Evolutionary conservation across 352 stramenopile species (phyloP).

Genomic region (Phytophthora pini): DNA sequence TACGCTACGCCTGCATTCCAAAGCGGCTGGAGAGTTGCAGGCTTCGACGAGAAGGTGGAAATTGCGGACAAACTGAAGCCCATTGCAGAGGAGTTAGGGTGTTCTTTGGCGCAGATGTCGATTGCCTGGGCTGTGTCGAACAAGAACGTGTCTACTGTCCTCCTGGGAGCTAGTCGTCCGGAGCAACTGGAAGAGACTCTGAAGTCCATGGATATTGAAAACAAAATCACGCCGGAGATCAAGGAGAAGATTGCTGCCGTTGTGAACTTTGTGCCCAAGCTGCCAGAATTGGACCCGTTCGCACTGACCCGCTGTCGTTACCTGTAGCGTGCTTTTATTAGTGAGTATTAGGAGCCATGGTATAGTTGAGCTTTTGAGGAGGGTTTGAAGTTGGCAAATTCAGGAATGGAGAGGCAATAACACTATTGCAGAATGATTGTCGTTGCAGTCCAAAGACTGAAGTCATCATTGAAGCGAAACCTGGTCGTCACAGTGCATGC

Average conservation of each 20-base stretch:
- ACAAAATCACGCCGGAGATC: conserved; percentile 10
- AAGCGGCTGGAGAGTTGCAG: too few relatives aligned
- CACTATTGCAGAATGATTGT: too few relatives aligned
- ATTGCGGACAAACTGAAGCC: conserved; percentile 3
- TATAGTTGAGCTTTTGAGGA: too few relatives aligned
- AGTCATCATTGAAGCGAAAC: too few relatives aligned
- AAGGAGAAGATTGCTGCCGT: conserved; percentile 9
- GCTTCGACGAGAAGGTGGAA: background rate
- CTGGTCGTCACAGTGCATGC: too few relatives aligned
- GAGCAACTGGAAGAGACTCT: too few relatives aligned
- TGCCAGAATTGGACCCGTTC: background rate
- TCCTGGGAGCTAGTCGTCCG: background rate
- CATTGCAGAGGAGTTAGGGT: conserved; percentile 2
- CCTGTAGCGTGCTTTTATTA: background rate
- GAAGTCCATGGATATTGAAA: conserved; percentile 3
- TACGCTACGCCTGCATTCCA: background rate
- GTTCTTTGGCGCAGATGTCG: conserved; percentile 5
- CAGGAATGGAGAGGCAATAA: too few relatives aligned
- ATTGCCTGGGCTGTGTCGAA: conserved; percentile 7
- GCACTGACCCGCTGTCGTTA: background rate
- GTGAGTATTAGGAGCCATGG: too few relatives aligned
- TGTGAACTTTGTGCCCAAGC: conserved; percentile 8
- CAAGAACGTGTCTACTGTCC: conserved; percentile 1
- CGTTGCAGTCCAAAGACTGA: too few relatives aligned
- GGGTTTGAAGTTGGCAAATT: too few relatives aligned